A percentile compares a stretch with the other conserved stretches of the same genome.
Conservation (phyloP, 495 filamentous ascomycete genomes). For the Penicillium herquei region DNA sequence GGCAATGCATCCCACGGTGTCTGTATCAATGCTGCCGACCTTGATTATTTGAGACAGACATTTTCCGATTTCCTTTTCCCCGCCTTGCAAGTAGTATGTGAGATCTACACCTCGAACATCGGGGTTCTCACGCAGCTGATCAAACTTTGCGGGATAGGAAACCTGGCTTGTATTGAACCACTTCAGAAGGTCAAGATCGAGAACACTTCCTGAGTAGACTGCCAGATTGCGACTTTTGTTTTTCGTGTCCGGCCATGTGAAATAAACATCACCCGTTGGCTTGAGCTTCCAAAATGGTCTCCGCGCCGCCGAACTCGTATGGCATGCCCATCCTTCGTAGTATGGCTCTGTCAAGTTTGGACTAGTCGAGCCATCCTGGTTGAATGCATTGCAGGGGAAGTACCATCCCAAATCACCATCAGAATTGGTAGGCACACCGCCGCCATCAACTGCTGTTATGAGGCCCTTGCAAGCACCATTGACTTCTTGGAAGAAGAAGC, state of each 20-base stretch:
- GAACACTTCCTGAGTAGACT: conserved; percentile 89
- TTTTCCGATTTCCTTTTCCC: conserved; percentile 70
- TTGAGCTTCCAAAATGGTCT: conserved; percentile 68
- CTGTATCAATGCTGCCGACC: conserved; percentile 93
- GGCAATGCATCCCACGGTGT: conserved; percentile 95
- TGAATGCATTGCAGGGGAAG: conserved; percentile 88
- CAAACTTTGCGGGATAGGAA: conserved; percentile 72
- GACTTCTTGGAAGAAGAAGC: conserved; percentile 98
- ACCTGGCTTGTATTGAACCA: conserved; percentile 92
- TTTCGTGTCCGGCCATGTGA: conserved; percentile 91
- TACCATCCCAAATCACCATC: conserved; percentile 88
- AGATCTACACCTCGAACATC: conserved; percentile 84
- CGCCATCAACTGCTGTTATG: conserved; percentile 67
- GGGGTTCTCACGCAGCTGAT: conserved; percentile 72
- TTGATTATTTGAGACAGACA: conserved; percentile 92
- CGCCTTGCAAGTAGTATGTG: conserved; percentile 78
- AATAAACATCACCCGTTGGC: conserved; percentile 77
- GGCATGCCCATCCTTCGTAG: conserved; percentile 87
- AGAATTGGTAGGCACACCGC: conserved; percentile 75
- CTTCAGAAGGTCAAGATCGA: conserved; percentile 85
- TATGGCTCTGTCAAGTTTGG: conserved; percentile 71
- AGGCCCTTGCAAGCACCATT: conserved; percentile 95
- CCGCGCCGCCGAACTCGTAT: conserved; percentile 67
- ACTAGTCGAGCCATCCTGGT: conserved; percentile 83
- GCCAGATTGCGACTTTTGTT: conserved; percentile 87